Percentiles rank a stretch among this genome's conserved stretches.
Conservation (phyloP, 139 green algal genomes). For the Eudorina sp. region DNA sequence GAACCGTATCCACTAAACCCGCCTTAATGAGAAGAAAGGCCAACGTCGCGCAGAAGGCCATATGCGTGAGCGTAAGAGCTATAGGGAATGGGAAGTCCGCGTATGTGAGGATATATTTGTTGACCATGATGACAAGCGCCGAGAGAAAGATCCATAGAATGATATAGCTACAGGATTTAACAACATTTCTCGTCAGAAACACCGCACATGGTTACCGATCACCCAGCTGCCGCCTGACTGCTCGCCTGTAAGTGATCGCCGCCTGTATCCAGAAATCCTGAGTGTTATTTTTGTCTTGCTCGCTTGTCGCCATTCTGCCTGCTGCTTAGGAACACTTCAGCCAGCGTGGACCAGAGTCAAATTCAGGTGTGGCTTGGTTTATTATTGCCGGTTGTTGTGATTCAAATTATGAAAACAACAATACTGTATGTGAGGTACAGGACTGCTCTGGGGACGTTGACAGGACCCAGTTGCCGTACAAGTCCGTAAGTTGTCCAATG, state of each 20-base stretch:
- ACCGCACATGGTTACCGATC: not conserved
- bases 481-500: too few relatives aligned
- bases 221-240: not conserved
- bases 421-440: too few relatives aligned
- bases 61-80: conserved; percentile 73
- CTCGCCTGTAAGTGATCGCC: conserved; percentile 29
- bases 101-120: conserved; percentile 81
- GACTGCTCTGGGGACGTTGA: too few relatives aligned
- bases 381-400: too few relatives aligned
- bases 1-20: conserved; percentile 35
- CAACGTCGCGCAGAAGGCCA: conserved; percentile 66
- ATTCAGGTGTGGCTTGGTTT: too few relatives aligned
- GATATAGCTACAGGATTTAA: conserved; percentile 51
- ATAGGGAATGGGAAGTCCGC: conserved; percentile 76
- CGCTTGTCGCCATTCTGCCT: conserved; percentile 17
- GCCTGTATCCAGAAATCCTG: conserved; percentile 31
- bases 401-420: too few relatives aligned
- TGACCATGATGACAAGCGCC: conserved; percentile 76
- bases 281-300: not conserved
- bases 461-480: too few relatives aligned
- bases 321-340: too few relatives aligned
- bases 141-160: conserved; percentile 63
- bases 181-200: not conserved
- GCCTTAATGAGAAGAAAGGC: conserved; percentile 51
- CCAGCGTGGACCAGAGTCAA: too few relatives aligned